Evolutionary conservation across 805 yeast species (phyloP), one percentile per base, ranked within the genome.

Genomic region (Ogataea nitratoaversa): DNA sequence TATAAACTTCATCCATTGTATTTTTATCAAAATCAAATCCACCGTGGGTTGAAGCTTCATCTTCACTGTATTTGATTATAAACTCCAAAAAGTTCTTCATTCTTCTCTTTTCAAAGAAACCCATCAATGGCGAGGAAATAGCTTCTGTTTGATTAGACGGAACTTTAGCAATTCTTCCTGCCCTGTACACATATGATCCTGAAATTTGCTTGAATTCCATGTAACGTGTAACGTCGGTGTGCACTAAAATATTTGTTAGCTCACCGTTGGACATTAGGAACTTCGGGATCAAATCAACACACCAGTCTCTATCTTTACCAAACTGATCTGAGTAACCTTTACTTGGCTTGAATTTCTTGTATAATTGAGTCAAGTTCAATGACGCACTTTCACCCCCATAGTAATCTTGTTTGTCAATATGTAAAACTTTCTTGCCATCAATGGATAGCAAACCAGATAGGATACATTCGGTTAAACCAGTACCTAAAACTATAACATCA

Each of bases 251-350:
- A 62, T 91, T 91, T 48, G 97, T 93, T 63, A 93, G 77, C 62
- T 91, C 99, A 31, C 99, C 99, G 59, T 89, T 87, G 40, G 97
- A 90, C 99, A 93, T 93, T 53, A 93, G 71, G 54, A 93, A 90
- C 67, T 93, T 93, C 32, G 99, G 99, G 57, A 93, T 88, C 66
- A 93, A 74, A 62, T 93, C 99, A 38, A 93, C 93, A 66, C 95
- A 89, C 97, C 98, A 93, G 63, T 93, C 98, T 49, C 98, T 78
- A 58, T 88, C 95, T 57, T 95, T 80, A 37, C 99, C 98, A 47
- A 81, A 76, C 47, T 78, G 74, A 17, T 71, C 72, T 46, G 82
- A 84, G 30, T 87, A 82, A 51, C 76, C 74, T 47, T 79, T 84
- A 37, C 76, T 70, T 24, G 96, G 96, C 60, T 89, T 87, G 74